phyloP scores from a whole-genome alignment of 2,329 filamentous ascomycete genomes.

The Penicillium sp. region DNA sequence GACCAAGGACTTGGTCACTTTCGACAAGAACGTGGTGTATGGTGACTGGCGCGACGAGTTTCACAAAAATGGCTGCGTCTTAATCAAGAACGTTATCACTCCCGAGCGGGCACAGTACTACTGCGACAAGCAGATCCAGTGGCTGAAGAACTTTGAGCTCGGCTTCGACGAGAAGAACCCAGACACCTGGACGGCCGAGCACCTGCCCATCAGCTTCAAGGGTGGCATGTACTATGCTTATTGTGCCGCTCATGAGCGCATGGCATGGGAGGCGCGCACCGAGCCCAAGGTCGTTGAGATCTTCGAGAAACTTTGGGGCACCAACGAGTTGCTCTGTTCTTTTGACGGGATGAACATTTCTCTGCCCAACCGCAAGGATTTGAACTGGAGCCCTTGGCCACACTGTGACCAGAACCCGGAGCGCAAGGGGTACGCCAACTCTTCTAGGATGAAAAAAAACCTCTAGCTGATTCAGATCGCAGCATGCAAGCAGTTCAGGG shows the following conservation, averaged over 20 bases:
- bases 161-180: slow-evolving; percentile 38
- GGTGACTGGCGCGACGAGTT: slow-evolving; percentile 3
- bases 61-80: slow-evolving; percentile 1
- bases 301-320: slow-evolving; percentile 2
- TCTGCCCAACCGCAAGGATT: neutral
- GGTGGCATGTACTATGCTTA: slow-evolving; percentile 41
- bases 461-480: neutral
- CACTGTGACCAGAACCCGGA: slow-evolving; percentile 2
- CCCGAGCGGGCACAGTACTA: slow-evolving; percentile 6
- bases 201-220: slow-evolving; percentile 48
- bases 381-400: slow-evolving; percentile 3
- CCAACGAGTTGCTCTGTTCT: neutral
- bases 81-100: slow-evolving; percentile 1
- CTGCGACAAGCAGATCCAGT: slow-evolving; percentile 47
- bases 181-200: slow-evolving; percentile 46
- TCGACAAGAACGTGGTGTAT: neutral
- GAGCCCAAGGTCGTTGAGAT: slow-evolving; percentile 2
- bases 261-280: slow-evolving; percentile 2
- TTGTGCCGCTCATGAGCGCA: slow-evolving; percentile 43
- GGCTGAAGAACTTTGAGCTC: slow-evolving; percentile 49
- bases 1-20: slow-evolving; percentile 2
- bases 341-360: slow-evolving; percentile 1
- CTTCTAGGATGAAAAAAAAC: too few relatives aligned
- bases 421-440: neutral
- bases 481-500: slow-evolving; percentile 4